Evolutionary conservation across 352 stramenopile genomes (phyloP).

Genomic region (Pythium apleroticum): DNA sequence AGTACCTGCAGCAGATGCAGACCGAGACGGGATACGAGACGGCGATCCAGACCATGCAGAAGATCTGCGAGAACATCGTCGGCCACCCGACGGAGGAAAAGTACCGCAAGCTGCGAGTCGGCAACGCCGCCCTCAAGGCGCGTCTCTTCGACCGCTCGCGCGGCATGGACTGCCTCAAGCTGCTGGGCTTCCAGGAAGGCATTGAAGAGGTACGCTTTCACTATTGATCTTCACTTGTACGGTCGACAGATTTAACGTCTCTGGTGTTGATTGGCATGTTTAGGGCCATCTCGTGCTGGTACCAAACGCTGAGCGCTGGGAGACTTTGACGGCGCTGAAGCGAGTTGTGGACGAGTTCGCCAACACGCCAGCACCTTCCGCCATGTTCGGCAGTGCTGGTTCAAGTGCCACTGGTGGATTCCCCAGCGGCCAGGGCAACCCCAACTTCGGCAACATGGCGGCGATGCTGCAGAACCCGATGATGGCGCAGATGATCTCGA

Average conservation of each 20-base stretch:
- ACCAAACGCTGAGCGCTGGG: constrained; percentile 71
- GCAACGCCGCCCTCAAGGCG: constrained; percentile 63
- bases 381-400: constrained; percentile 18
- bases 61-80: constrained; percentile 84
- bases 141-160: constrained; percentile 60
- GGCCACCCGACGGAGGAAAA: constrained; percentile 71
- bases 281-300: constrained; percentile 69
- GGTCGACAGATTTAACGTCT: too few species aligned
- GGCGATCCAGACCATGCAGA: constrained; percentile 68
- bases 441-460: constrained; percentile 43
- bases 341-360: constrained; percentile 59
- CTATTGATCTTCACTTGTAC: not conserved
- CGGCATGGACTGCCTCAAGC: constrained; percentile 56
- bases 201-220: constrained; percentile 49
- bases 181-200: constrained; percentile 71
- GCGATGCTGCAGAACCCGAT: constrained; percentile 75
- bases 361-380: constrained; percentile 7
- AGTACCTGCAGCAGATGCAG: constrained; percentile 62
- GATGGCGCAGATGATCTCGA: constrained; percentile 66
- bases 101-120: constrained; percentile 71
- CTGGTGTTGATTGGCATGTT: not conserved
- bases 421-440: constrained; percentile 29
- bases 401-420: constrained; percentile 1
- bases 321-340: constrained; percentile 67
- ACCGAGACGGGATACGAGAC: constrained; percentile 43